Conservation (phyloP, 345 rosid species). For the Mercurialis annua region DNA sequence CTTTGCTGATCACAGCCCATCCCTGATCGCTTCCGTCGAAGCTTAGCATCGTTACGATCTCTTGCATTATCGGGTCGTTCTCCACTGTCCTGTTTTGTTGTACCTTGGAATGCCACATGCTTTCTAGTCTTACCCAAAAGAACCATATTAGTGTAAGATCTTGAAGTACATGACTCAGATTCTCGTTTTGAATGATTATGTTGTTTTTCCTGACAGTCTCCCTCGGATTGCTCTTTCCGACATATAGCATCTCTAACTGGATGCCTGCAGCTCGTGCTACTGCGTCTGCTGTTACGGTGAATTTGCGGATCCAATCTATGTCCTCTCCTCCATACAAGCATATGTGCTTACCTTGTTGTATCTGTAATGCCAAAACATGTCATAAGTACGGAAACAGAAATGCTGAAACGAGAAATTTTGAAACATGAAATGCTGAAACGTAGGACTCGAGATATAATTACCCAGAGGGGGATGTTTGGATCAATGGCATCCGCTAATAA, state of each 20-base stretch:
- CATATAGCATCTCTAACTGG: slow-evolving; percentile 55
- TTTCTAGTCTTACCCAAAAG: slow-evolving; percentile 60
- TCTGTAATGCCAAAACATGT: slow-evolving; percentile 11
- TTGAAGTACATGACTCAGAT: slow-evolving; percentile 39
- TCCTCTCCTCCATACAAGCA: slow-evolving; percentile 84
- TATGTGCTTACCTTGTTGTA: slow-evolving; percentile 34
- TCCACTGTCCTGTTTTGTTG: slow-evolving; percentile 34
- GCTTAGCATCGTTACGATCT: slow-evolving; percentile 49
- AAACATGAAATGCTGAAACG: no score
- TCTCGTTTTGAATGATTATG: slow-evolving; percentile 27
- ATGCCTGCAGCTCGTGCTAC: slow-evolving; percentile 42
- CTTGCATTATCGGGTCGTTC: slow-evolving; percentile 48
- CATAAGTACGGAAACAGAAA: no score
- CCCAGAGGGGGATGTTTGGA: slow-evolving; percentile 44
- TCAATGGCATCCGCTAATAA: slow-evolving; percentile 52
- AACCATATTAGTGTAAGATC: slow-evolving; percentile 46
- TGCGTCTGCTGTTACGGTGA: slow-evolving; percentile 30
- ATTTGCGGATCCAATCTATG: slow-evolving; percentile 59
- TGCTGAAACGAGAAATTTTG: no score
- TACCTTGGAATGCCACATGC: slow-evolving; percentile 69
- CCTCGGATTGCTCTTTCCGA: slow-evolving; percentile 62
- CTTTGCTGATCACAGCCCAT: slow-evolving; percentile 50
- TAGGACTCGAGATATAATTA: no score
- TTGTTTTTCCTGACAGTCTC: slow-evolving; percentile 43
- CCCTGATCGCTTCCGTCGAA: slow-evolving; percentile 57